Base-by-base conservation (phyloP, 176 grass and related monocot species). In the Cocos nucifera region DNA sequence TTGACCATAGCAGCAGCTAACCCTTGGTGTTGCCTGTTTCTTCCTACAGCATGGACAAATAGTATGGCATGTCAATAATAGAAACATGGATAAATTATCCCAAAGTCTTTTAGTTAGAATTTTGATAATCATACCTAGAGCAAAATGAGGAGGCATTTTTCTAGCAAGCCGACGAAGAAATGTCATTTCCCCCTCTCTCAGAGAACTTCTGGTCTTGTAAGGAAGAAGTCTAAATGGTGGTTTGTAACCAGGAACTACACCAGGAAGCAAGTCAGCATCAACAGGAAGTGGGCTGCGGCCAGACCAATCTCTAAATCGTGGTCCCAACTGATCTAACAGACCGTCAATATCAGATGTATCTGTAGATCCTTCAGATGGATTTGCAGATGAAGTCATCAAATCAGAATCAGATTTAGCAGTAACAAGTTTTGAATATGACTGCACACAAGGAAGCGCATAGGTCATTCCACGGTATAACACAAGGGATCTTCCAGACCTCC, bases 1-100 rank as follows among this genome's bases (percentile, higher is more conserved):
- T 97, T 97, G 54, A 97, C 76, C 25, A 97, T 88, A 58, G 92
- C 87, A 64, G 83, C 60, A 80, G 92, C 92, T 77, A 97, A 82
- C 15, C 92, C 87, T 67, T 97, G 84, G 65, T 91, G 92, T 69
- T 91, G 83, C 61, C 81, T 91, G 72, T 91, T 91, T 85, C 92
- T 85, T 59, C 92, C 92, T 91, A 70, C 59, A 73, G 18, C 51
- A 63, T 56, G 20, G 25, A 18, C 15, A 63, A 73, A 63, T 17
- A 54, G 15, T 44, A 44, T 21, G 25, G 22, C 7, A 26, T 17
- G 5, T 60, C 17, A 60, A 50, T 17, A 57, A 4, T 52, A 63
- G 51, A 27, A 16, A 2, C 14, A 23, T 4, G 5, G 15, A 55
- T 17, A 48, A 22, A 49, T 30, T 49, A 54, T 2, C 4, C 16